Conservation (phyloP, 768 basidiomycete species). For the Amanita fuliginea region DNA sequence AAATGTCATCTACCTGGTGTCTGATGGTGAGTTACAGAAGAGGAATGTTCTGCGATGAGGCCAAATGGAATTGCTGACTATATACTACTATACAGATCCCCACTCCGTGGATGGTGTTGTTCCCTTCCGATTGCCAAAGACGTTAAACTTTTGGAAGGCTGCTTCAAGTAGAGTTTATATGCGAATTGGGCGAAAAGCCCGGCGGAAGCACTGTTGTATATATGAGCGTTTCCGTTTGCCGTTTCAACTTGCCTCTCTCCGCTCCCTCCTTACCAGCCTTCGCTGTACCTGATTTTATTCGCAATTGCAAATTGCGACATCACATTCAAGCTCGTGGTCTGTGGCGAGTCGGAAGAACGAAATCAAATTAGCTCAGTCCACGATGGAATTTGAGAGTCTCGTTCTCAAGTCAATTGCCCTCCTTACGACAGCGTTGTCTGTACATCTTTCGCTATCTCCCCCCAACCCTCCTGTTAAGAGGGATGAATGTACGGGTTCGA, state of each 20-base stretch:
- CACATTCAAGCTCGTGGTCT: neutral
- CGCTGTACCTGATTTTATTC: conserved; percentile 1
- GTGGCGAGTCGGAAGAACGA: neutral
- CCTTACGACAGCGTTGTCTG: conserved; percentile 20
- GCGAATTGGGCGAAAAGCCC: conserved; percentile 4
- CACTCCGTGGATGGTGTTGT: neutral
- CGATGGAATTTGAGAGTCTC: conserved; percentile 1
- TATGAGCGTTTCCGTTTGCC: conserved; percentile 4
- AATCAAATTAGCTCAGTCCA: neutral
- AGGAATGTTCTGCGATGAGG: neutral
- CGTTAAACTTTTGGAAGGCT: conserved; percentile 6
- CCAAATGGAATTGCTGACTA: neutral
- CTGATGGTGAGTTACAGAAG: neutral
- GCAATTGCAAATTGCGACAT: conserved; percentile 4
- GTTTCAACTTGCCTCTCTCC: conserved; percentile 3
- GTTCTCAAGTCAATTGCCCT: conserved; percentile 15
- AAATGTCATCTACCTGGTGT: neutral
- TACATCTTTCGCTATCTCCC: conserved; percentile 26
- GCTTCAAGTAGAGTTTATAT: conserved; percentile 4
- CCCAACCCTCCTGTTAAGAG: conserved; percentile 26
- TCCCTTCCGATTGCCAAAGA: neutral
- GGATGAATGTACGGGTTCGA: conserved; percentile 21
- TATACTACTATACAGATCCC: conserved; percentile 1
- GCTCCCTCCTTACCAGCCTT: conserved; percentile 2
- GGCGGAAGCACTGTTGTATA: conserved; percentile 4